Evolutionary conservation across 2,329 filamentous ascomycete genomes (phyloP).

Genomic region (Cucurbitaria berberidis): DNA sequence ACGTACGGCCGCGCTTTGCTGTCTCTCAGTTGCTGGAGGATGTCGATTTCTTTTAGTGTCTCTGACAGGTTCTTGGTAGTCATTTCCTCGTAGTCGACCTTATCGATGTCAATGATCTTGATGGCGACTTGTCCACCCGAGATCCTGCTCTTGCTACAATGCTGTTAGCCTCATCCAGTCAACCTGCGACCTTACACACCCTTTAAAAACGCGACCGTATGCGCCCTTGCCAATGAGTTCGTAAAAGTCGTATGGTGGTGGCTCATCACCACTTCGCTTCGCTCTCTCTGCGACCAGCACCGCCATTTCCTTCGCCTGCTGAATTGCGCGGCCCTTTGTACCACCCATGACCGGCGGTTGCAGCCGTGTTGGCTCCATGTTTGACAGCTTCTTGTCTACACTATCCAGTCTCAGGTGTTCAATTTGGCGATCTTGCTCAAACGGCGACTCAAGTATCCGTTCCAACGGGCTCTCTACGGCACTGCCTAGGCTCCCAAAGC

Average conservation of each 20-base stretch:
- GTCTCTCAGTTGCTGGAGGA: conserved; percentile 75
- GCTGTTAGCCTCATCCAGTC: conserved; percentile 21
- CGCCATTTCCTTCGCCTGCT: conserved; percentile 76
- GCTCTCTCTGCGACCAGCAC: conserved; percentile 67
- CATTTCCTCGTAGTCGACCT: conserved; percentile 64
- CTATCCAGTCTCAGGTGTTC: conserved; percentile 5
- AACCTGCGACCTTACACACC: conserved; percentile 37
- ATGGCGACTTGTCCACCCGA: conserved; percentile 68
- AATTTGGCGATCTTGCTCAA: conserved; percentile 5
- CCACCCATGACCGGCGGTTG: conserved; percentile 39
- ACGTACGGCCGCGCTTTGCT: conserved; percentile 81
- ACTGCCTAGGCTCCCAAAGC: conserved; percentile 21
- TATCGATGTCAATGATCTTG: conserved; percentile 86
- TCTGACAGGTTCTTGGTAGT: conserved; percentile 53
- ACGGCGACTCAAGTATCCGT: conserved; percentile 34
- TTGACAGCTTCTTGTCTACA: conserved; percentile 9
- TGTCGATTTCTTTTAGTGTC: conserved; percentile 67
- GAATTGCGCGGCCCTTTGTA: conserved; percentile 65
- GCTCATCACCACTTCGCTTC: conserved; percentile 63
- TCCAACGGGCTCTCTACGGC: conserved; percentile 27
- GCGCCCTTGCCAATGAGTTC: conserved; percentile 78
- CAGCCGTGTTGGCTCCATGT: conserved; percentile 41
- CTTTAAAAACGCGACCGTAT: conserved; percentile 77
- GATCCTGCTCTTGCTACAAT: conserved; percentile 45
- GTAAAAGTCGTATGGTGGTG: conserved; percentile 70